phyloP scores from a whole-genome alignment of 805 yeast genomes.

The Wickerhamiella vanderwaltii region DNA sequence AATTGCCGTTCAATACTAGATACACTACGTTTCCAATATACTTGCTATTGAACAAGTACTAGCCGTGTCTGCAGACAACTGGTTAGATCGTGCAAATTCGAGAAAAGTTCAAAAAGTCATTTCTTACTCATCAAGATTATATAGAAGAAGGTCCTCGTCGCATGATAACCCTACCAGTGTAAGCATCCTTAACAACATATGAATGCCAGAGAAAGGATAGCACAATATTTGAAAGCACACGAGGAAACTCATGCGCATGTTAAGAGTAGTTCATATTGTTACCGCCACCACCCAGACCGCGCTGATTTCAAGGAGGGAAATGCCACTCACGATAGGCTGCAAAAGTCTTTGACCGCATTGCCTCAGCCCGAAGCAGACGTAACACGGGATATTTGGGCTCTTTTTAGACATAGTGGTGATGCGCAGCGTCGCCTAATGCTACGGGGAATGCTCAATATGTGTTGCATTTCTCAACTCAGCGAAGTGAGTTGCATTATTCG shows the following conservation, averaged over 20 bases:
- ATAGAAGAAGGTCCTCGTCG: too few relatives aligned
- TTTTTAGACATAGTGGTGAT: constrained; percentile 61
- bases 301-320: background rate
- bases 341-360: constrained; percentile 35
- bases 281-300: constrained; percentile 10
- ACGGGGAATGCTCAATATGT: constrained; percentile 73
- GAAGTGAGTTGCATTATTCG: constrained; percentile 69
- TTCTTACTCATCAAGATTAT: too few relatives aligned
- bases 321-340: constrained; percentile 30
- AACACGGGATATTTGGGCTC: constrained; percentile 71
- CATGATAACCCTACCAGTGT: too few relatives aligned
- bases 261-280: background rate
- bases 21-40: too few relatives aligned
- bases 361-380: constrained; percentile 59
- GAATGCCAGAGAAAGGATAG: constrained; percentile 3
- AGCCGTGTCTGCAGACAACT: too few relatives aligned
- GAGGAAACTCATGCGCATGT: background rate
- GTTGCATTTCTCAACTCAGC: constrained; percentile 94
- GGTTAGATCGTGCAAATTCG: too few relatives aligned
- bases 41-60: too few relatives aligned
- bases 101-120: too few relatives aligned
- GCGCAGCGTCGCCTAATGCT: constrained; percentile 63
- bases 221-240: constrained; percentile 1
- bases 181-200: too few relatives aligned
- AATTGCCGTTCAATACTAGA: too few relatives aligned